Percentiles rank a stretch among this genome's conserved stretches.
These are phyloP conservation scores for Sporobolomyces roseus DNA, from an alignment of 768 basidiomycete genomes.

Conservation along the genomic window DNA sequence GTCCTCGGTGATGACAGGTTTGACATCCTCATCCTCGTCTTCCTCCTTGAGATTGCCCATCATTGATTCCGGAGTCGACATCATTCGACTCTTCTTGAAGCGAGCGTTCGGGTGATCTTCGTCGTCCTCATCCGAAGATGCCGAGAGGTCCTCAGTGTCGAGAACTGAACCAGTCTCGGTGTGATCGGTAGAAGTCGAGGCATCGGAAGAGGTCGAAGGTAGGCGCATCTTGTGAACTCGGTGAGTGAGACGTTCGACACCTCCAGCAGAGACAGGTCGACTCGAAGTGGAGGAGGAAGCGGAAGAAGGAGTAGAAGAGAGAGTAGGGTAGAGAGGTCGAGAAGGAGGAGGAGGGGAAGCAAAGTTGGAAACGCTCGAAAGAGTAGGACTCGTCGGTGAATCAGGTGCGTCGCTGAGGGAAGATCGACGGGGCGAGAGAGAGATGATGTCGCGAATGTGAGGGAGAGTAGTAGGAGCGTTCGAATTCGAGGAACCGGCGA, in stretches of 20 bases:
- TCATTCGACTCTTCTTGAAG: slow-evolving; percentile 6
- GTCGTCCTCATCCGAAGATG: slow-evolving; percentile 29
- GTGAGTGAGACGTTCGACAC: slow-evolving; percentile 39
- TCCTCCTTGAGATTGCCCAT: slow-evolving; percentile 15
- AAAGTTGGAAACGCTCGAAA: neutral
- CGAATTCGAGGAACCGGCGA: neutral
- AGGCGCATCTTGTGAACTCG: slow-evolving; percentile 38
- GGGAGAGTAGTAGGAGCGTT: slow-evolving; percentile 24
- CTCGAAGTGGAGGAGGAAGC: slow-evolving; percentile 8
- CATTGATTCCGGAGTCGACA: slow-evolving; percentile 11
- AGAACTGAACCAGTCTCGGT: neutral
- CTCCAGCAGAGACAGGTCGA: slow-evolving; percentile 36
- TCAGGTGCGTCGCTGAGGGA: neutral
- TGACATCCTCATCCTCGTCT: neutral
- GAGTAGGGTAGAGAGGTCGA: slow-evolving; percentile 33
- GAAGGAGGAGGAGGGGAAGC: slow-evolving; percentile 4
- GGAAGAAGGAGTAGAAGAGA: slow-evolving; percentile 11
- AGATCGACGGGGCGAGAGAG: neutral
- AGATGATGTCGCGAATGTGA: slow-evolving; percentile 31
- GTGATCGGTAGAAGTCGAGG: neutral
- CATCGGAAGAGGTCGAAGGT: slow-evolving; percentile 2
- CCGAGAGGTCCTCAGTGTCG: slow-evolving; percentile 19
- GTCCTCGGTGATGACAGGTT: neutral
- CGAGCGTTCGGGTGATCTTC: slow-evolving; percentile 21
- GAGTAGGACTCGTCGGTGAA: neutral